A percentile compares a stretch with the other conserved stretches of the same genome.
Evolutionary conservation across 352 stramenopile genomes (phyloP).

Genomic region (Phytophthora crassamura): DNA sequence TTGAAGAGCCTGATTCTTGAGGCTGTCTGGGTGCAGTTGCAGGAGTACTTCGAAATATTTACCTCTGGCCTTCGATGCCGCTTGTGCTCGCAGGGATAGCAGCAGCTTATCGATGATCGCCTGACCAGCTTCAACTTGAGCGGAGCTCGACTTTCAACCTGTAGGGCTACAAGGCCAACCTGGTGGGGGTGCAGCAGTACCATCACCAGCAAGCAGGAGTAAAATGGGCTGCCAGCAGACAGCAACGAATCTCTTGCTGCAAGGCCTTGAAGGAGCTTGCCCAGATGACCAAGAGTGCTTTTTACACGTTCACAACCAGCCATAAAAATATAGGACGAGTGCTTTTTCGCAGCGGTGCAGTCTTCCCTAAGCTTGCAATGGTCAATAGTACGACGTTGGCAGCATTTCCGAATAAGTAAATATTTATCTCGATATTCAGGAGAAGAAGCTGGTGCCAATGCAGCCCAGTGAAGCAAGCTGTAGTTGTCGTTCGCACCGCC

Average conservation of each 20-base stretch:
- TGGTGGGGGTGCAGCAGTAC: constrained; percentile 66
- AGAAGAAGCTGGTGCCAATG: too few relatives aligned
- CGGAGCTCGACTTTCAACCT: constrained; percentile 80
- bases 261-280: neutral
- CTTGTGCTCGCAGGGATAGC: neutral
- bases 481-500: neutral
- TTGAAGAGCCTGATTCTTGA: too few relatives aligned
- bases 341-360: neutral
- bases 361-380: too few relatives aligned
- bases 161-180: constrained; percentile 74
- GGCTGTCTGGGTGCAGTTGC: too few relatives aligned
- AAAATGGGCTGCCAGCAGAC: constrained; percentile 2
- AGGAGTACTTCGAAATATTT: too few relatives aligned
- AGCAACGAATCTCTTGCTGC: neutral
- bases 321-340: constrained; percentile 38
- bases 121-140: neutral
- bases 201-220: constrained; percentile 54
- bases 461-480: neutral
- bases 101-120: neutral
- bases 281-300: neutral
- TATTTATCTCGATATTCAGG: neutral
- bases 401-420: too few relatives aligned
- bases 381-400: too few relatives aligned
- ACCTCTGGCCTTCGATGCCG: too few relatives aligned
- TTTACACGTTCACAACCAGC: constrained; percentile 25